Conservation (phyloP, 139 green algal species). For the Chlorella vulgaris region DNA sequence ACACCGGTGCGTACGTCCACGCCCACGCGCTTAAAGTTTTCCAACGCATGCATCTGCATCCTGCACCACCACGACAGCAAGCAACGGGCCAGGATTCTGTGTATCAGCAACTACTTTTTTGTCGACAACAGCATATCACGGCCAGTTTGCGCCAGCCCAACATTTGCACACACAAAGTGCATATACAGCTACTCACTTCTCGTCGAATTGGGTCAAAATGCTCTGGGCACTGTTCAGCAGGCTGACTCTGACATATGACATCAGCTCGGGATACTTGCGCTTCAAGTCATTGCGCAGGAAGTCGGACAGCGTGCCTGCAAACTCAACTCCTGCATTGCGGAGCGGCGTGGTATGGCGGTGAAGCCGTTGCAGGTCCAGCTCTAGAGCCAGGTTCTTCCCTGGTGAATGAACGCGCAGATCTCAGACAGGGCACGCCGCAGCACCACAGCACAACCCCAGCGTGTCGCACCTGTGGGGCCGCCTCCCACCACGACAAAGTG, state of each 20-base stretch:
- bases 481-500: constrained; percentile 87
- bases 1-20: constrained; percentile 58
- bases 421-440: not conserved
- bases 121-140: no score
- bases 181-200: constrained; percentile 8
- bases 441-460: not conserved
- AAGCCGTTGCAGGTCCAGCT: no score
- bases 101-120: not conserved
- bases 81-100: not conserved
- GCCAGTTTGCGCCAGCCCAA: no score
- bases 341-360: no score
- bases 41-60: constrained; percentile 47
- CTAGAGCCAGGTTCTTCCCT: no score
- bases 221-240: constrained; percentile 61
- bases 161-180: not conserved
- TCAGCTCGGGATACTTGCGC: constrained; percentile 68
- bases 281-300: constrained; percentile 68
- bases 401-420: no score
- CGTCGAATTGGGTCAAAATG: constrained; percentile 70
- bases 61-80: constrained; percentile 1
- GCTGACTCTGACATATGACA: constrained; percentile 57
- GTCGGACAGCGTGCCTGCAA: constrained; percentile 80
- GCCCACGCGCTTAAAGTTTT: constrained; percentile 50
- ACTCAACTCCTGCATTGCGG: constrained; percentile 79
- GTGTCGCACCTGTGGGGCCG: constrained; percentile 64